Base-by-base conservation (phyloP, 78 protist genomes). In the Emiliania huxleyi region DNA sequence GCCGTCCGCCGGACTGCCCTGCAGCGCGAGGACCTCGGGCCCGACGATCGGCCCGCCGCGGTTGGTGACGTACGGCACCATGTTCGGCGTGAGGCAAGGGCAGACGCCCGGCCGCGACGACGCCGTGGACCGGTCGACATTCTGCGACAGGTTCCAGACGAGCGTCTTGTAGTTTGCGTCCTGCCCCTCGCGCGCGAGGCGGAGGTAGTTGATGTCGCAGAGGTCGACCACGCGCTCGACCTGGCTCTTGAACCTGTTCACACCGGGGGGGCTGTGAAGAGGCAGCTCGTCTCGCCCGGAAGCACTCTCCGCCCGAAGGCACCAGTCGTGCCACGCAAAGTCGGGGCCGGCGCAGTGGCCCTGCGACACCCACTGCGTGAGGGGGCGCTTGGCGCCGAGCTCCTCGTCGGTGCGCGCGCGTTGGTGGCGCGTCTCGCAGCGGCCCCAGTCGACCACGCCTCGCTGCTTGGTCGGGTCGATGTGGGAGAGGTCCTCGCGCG, bases 21-120 rank as follows among this genome's bases (percentile, higher is more conserved):
- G 94, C 25, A 93, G 79, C 49, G 91, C 2, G 35, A 93, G 91
- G 37, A 29, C 83, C 87, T 93, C 94, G 33, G 37, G 38, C 29
- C 94, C 94, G 48, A 93, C 23, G 23, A 93, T 8, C 52, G 94
- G 94, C 8, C 94, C 94, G 62, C 94, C 94, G 35, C 94, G 90
- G 49, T 18, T 48, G 26, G 94, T 87, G 25, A 93, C 45, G 91
- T 37, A 93, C 11, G 94, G 92, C 19, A 93, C 90, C 91, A 93
- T 93, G 48, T 25, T 45, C 35, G 94, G 91, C 55, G 94, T 93
- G 26, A 93, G 85, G 79, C 94, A 93, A 29, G 94, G 94, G 44
- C 71, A 37, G 40, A 93, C 19, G 49, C 94, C 94, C 23, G 49
- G 91, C 37, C 43, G 21, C 35, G 42, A 2, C 26, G 35, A 2